A percentile compares a stretch with the other conserved stretches of the same genome.
Evolutionary conservation across 345 rosid species (phyloP).

Genomic region (Eucalyptus curtisii): DNA sequence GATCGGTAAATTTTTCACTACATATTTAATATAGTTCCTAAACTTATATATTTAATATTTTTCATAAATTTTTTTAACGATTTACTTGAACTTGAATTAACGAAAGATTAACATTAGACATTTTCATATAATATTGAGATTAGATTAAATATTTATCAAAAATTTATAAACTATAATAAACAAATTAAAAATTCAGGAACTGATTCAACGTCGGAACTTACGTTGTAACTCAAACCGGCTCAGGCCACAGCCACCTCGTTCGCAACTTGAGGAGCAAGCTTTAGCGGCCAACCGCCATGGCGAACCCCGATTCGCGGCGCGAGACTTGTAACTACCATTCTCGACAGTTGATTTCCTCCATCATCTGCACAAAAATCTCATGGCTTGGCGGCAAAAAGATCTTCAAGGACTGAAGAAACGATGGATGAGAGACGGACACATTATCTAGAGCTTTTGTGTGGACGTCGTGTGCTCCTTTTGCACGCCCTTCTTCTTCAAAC

Average conservation of each 20-base stretch:
- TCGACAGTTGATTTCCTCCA: not conserved
- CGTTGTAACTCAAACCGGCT: not conserved
- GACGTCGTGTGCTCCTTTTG: not conserved
- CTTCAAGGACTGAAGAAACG: not conserved
- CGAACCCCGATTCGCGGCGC: not conserved
- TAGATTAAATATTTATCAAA: too few species aligned
- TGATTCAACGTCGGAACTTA: too few species aligned
- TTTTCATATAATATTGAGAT: too few species aligned
- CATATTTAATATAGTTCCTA: too few species aligned
- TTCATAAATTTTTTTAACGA: too few species aligned
- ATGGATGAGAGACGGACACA: not conserved
- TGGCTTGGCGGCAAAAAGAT: not conserved
- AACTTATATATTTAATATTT: too few species aligned
- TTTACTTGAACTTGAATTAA: too few species aligned
- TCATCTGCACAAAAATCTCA: not conserved
- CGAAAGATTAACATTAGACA: too few species aligned
- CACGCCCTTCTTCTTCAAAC: not conserved
- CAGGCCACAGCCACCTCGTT: not conserved
- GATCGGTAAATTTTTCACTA: rapidly evolving
- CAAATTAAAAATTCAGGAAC: too few species aligned
- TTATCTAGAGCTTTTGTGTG: not conserved
- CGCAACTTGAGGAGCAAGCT: not conserved
- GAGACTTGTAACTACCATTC: not conserved
- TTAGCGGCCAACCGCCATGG: not conserved
- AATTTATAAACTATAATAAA: too few species aligned